Evolutionary conservation across 2,329 filamentous ascomycete genomes (phyloP), one percentile per base, ranked within the genome.

Genomic region (Curvularia eragrostidis): DNA sequence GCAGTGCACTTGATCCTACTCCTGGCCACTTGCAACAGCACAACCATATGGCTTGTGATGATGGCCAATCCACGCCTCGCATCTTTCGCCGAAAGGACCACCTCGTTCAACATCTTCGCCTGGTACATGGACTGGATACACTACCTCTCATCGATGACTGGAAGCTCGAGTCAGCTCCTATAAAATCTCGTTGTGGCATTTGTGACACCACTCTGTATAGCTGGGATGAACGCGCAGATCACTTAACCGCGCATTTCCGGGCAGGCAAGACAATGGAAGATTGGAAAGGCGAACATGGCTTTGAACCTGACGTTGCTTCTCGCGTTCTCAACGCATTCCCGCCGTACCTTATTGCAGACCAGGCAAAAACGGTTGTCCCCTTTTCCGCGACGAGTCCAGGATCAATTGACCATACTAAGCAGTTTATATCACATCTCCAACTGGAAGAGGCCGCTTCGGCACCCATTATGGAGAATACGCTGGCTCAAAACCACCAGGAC

Each of bases 111-210:
- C 84, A 86, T 66, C 74, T 86, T 24, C 80, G 83, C 23, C 73
- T 86, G 42, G 83, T 85, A 74, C 84, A 86, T 66, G 78, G 79
- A 56, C 80, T 81, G 58, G 89, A 88, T 52, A 79, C 84, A 53
- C 75, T 88, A 82, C 68, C 76, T 78, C 65, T 79, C 75, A 86
- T 85, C 85, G 57, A 92, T 84, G 85, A 85, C 52, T 85, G 85
- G 84, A 82, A 82, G 66, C 80, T 81, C 48, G 78, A 79, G 24
- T 79, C 80, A 13, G 75, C 77, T 9, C 79, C 82, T 32, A 78
- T 87, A 52, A 81, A 78, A 39, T 77, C 78, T 41, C 76, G 79
- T 8, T 84, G 82, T 63, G 82, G 82, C 2, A 84, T 84, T 62
- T 84, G 82, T 58, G 69, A 74, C 4, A 57, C 67, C 26, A 65